These are phyloP conservation scores for Trichoderma orchidacearum DNA, from an alignment of 495 filamentous ascomycete genomes.

Conservation along the genomic window DNA sequence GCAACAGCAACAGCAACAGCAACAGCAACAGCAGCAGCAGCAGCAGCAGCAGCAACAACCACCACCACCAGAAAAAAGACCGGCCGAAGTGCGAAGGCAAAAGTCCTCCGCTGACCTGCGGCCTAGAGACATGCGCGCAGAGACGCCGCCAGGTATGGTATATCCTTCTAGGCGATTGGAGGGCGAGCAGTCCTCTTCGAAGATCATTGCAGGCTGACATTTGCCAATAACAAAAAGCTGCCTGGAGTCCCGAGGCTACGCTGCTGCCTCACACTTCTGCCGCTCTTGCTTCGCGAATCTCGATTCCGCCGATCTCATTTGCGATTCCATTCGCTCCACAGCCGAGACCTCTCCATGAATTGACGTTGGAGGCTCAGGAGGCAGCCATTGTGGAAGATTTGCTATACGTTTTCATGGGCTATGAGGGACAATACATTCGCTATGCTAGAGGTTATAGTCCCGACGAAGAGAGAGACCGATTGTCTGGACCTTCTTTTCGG, in stretches of 20 bases:
- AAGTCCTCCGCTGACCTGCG: slow-evolving; percentile 29
- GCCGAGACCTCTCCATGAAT: slow-evolving; percentile 54
- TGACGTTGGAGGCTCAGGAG: slow-evolving; percentile 73
- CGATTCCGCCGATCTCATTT: slow-evolving; percentile 66
- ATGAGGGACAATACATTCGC: slow-evolving; percentile 91
- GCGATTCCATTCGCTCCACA: slow-evolving; percentile 56
- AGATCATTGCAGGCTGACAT: not conserved
- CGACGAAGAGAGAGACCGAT: slow-evolving; percentile 65
- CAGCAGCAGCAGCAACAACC: slow-evolving; percentile 31
- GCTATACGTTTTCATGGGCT: slow-evolving; percentile 95
- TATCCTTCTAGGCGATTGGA: not conserved
- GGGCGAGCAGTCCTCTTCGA: not conserved
- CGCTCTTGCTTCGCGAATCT: slow-evolving; percentile 75
- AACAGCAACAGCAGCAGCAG: slow-evolving; percentile 36
- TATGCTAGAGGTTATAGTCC: slow-evolving; percentile 74
- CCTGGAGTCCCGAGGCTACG: slow-evolving; percentile 72
- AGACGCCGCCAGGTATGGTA: slow-evolving; percentile 18
- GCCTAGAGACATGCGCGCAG: slow-evolving; percentile 27
- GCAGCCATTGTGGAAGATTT: slow-evolving; percentile 77
- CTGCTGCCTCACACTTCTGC: slow-evolving; percentile 77
- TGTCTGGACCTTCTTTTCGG: slow-evolving; percentile 67
- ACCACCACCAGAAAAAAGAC: slow-evolving; percentile 18
- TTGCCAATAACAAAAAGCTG: slow-evolving; percentile 4
- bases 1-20: slow-evolving; percentile 29
- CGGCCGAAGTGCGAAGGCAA: slow-evolving; percentile 20